Conservation (phyloP, 179 eudicot species). For the Beta macrorhiza region DNA sequence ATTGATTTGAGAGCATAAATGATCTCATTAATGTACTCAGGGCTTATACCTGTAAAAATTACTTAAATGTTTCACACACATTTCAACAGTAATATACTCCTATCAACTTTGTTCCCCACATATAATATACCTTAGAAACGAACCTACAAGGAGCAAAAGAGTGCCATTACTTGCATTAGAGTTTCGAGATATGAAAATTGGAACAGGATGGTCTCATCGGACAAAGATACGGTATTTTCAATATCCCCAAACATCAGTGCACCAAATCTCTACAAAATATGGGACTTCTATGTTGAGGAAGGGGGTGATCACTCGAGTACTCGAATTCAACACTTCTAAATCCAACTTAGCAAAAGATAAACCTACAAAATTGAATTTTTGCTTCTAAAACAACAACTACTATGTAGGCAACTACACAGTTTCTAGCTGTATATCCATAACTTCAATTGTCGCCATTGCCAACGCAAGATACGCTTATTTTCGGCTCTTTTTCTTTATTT, state of each 20-base stretch:
- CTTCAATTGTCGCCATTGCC: too few relatives aligned
- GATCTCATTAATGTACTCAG: background rate
- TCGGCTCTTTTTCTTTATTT: too few relatives aligned
- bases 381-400: background rate
- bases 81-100: background rate
- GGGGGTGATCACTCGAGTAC: background rate
- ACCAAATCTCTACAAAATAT: background rate
- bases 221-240: background rate
- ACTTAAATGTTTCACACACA: background rate
- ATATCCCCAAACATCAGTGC: background rate
- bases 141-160: background rate
- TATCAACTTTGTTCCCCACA: background rate
- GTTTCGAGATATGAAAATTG: background rate
- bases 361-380: background rate
- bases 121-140: background rate
- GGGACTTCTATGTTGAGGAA: background rate
- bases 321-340: background rate
- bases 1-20: background rate
- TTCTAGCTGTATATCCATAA: background rate
- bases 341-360: background rate
- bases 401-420: background rate
- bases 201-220: background rate
- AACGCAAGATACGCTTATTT: too few relatives aligned
- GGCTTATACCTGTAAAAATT: background rate
- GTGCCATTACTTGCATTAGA: background rate